Conservation (phyloP, 257 asterid species). For the Nicotiana benthamiana region DNA sequence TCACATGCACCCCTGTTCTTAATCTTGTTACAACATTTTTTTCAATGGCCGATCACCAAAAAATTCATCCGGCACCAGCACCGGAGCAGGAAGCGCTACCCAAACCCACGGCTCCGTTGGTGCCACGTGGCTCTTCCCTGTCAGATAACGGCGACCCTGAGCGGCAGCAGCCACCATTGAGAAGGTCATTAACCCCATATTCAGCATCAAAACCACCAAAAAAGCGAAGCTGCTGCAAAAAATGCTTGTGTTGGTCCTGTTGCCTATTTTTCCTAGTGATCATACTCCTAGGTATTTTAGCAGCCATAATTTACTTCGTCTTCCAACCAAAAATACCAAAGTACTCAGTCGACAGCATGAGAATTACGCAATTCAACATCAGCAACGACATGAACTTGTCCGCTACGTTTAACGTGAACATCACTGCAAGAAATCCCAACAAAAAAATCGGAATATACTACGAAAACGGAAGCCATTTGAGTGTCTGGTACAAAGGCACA, state of each 20-base stretch:
- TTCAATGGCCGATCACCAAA: conserved; percentile 63
- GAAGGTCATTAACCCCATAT: not conserved
- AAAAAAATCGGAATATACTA: conserved; percentile 74
- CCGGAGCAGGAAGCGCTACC: conserved; percentile 1
- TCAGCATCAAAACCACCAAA: conserved; percentile 31
- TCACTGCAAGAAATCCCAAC: conserved; percentile 80
- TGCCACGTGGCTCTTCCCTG: conserved; percentile 37
- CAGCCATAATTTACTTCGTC: conserved; percentile 60
- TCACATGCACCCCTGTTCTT: not conserved
- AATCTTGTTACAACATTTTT: not conserved
- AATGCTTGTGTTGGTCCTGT: conserved; percentile 62
- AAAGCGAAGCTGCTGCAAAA: conserved; percentile 30
- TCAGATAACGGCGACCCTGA: conserved; percentile 81
- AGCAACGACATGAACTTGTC: conserved; percentile 45
- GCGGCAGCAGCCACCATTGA: conserved; percentile 7
- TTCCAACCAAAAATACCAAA: conserved; percentile 66
- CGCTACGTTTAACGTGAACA: conserved; percentile 51
- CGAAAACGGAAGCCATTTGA: conserved; percentile 53
- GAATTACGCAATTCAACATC: conserved; percentile 39
- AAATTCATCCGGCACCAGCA: conserved; percentile 56
- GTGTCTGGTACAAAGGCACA: conserved; percentile 53
- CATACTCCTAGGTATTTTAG: conserved; percentile 39
- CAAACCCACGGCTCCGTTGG: conserved; percentile 54
- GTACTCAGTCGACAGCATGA: conserved; percentile 59
- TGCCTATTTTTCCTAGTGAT: conserved; percentile 31